Evolutionary conservation across 306 rosid genomes (phyloP), one percentile per base, ranked within the genome.

Genomic region (Castanospermum australe): DNA sequence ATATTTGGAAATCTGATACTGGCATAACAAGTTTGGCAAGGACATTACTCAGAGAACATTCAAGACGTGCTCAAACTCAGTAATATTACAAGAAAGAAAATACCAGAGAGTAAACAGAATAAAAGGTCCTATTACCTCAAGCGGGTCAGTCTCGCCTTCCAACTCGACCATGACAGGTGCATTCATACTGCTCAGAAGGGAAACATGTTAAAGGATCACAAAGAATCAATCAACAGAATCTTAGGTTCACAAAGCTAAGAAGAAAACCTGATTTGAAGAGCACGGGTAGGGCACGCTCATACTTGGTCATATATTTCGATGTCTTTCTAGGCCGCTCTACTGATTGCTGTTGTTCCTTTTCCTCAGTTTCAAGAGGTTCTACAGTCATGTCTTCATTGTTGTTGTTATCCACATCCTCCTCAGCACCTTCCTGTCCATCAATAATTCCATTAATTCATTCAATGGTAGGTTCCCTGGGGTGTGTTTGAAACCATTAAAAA

Each of bases 111-210:
- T 0, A 22, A n/a, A 36, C 28, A 30, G 13, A 0, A 71, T 0
- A 54, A 55, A 63, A 50, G 17, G 15, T 4, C 2, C 10, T 52
- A 74, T 52, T 76, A 93, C 97, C 97, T 91, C 93, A 47, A 91
- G 92, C 0, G 97, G 93, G 70, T 89, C 94, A 17, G 94, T 91
- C 80, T 91, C 98, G 14, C 98, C 94, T 80, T 91, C 93, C 87
- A 93, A 86, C 87, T 91, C 97, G 1, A 91, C 98, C 98, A 91
- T 91, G 21, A 89, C 93, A 76, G 98, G 94, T 15, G 97, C 97
- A 72, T 93, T 93, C 98, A 93, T 91, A 87, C 98, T 89, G 93
- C 36, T 28, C 76, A 78, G 22, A 78, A 30, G 25, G 66, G 20
- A 12, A 45, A 64, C 8, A 66, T 56, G 47, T 62, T 20, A 67